Evolutionary conservation across 345 rosid species (phyloP).

Genomic region (Xanthoceras sorbifolium): DNA sequence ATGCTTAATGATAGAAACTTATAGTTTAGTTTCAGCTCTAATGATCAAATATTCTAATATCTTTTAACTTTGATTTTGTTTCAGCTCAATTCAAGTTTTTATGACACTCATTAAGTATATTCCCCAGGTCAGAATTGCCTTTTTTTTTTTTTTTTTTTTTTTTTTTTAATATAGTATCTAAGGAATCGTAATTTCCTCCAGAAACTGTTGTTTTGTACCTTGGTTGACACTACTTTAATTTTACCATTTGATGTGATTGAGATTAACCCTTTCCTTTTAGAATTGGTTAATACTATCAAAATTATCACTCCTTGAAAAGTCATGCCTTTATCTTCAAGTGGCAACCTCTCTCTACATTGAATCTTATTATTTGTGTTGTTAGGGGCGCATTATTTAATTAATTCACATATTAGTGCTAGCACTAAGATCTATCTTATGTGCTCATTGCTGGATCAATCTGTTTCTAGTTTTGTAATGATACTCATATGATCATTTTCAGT

Average conservation of each 20-base stretch:
- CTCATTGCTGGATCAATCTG: background rate
- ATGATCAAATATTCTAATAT: background rate
- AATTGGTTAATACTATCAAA: background rate
- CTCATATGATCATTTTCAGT: background rate
- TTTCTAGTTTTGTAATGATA: background rate
- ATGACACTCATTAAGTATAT: constrained; percentile 87
- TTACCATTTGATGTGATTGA: background rate
- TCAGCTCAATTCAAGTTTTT: constrained; percentile 83
- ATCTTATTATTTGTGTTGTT: background rate
- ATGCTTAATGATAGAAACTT: background rate
- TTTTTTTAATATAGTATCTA: background rate
- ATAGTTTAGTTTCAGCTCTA: background rate
- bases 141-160: no score
- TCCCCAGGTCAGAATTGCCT: constrained; percentile 67
- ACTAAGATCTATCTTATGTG: background rate
- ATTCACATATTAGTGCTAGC: background rate
- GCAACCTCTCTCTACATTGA: background rate
- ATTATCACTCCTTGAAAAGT: no score
- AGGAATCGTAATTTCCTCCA: background rate
- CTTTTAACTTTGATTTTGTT: constrained; percentile 17
- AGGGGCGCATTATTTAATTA: background rate
- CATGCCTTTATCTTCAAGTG: background rate
- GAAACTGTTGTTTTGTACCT: background rate
- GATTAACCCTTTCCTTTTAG: background rate
- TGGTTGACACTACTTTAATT: background rate